Evolutionary conservation across 176 grass and related monocot genomes (phyloP).

Genomic region (Poa pratensis): DNA sequence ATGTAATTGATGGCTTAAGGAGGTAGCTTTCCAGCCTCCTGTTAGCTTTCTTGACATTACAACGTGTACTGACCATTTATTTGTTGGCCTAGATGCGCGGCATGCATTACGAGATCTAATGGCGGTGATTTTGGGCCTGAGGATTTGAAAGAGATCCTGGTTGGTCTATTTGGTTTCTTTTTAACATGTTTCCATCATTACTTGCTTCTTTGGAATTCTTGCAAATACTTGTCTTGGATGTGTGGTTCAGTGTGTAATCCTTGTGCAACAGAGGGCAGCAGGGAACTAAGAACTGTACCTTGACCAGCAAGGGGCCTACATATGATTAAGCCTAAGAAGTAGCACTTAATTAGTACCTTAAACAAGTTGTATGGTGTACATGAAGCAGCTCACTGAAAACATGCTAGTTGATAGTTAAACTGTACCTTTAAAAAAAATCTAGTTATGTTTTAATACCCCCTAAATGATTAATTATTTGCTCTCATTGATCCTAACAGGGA

Average conservation of each 20-base stretch:
- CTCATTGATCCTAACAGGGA: slow-evolving; percentile 39
- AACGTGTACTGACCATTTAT: slow-evolving; percentile 11
- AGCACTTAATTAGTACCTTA: neutral
- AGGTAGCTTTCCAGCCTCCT: slow-evolving; percentile 42
- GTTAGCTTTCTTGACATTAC: slow-evolving; percentile 20
- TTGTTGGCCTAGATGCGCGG: slow-evolving; percentile 44
- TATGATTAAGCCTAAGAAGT: slow-evolving; percentile 12
- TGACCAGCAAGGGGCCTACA: neutral
- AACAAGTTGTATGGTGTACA: neutral
- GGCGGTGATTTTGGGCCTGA: slow-evolving; percentile 22
- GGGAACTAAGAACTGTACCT: neutral
- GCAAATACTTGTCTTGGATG: neutral
- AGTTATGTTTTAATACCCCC: slow-evolving; percentile 2
- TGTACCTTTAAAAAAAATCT: neutral
- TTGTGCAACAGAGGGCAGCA: neutral
- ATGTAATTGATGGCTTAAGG: slow-evolving; percentile 56
- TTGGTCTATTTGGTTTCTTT: slow-evolving; percentile 31
- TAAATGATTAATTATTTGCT: slow-evolving; percentile 32
- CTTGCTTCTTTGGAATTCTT: neutral
- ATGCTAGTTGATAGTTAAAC: slow-evolving; percentile 8
- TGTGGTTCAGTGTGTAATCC: neutral
- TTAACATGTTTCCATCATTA: neutral
- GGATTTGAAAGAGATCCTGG: slow-evolving; percentile 43
- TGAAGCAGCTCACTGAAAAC: neutral
- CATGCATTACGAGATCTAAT: slow-evolving; percentile 43